Conservation (phyloP, 2,329 filamentous ascomycete genomes). For the Monilinia fructigena region DNA sequence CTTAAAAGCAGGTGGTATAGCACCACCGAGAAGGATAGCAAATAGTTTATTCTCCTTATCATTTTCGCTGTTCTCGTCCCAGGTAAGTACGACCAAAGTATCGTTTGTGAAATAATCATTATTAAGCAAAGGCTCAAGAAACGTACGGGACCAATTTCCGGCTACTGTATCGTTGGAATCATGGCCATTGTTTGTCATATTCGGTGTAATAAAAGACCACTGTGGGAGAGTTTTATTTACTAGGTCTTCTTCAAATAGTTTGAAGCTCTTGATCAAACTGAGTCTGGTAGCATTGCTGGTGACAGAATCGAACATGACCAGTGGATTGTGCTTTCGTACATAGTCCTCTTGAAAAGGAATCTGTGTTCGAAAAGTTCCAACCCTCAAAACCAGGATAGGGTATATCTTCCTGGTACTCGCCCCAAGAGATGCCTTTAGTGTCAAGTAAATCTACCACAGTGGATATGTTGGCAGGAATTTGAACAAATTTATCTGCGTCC, state of each 20-base stretch:
- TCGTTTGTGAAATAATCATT: constrained; percentile 51
- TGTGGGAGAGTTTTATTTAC: constrained; percentile 58
- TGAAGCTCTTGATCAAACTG: constrained; percentile 60
- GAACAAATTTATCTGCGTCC: constrained; percentile 51
- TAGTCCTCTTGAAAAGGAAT: constrained; percentile 58
- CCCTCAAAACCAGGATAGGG: constrained; percentile 50
- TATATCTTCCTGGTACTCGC: constrained; percentile 55
- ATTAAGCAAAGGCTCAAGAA: constrained; percentile 52
- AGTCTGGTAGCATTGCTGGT: constrained; percentile 52
- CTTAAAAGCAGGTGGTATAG: constrained; percentile 46
- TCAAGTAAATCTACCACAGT: constrained; percentile 52
- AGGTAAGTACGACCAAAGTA: constrained; percentile 56
- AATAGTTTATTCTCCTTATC: constrained; percentile 51
- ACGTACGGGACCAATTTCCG: constrained; percentile 50
- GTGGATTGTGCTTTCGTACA: constrained; percentile 61
- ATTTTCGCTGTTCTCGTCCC: constrained; percentile 55
- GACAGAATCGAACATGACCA: constrained; percentile 53
- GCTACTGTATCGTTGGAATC: constrained; percentile 51
- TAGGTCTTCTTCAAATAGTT: constrained; percentile 58
- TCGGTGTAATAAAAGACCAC: constrained; percentile 60
- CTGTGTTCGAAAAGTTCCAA: constrained; percentile 51
- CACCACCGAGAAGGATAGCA: constrained; percentile 53
- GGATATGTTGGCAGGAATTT: constrained; percentile 45
- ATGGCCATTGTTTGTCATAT: constrained; percentile 66
- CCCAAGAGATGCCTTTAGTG: constrained; percentile 49